Evolutionary conservation across 352 stramenopile species (phyloP).

Genomic region (Phytophthora agathidicida): DNA sequence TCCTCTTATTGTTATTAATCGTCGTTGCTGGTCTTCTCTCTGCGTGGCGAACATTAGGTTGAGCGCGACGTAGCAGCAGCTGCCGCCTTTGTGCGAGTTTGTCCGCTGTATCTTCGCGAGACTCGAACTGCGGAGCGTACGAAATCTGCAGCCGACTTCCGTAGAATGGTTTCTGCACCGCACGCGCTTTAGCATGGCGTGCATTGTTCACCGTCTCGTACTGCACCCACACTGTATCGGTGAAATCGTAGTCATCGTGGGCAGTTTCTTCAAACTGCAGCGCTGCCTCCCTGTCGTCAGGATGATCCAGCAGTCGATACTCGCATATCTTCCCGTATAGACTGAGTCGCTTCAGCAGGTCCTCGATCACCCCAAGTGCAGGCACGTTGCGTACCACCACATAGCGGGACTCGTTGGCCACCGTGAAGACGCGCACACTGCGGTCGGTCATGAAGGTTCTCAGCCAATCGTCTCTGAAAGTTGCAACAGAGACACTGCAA

Average conservation of each 20-base stretch:
- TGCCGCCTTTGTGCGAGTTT: constrained; percentile 71
- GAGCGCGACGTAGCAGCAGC: constrained; percentile 47
- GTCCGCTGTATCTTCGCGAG: constrained; percentile 54
- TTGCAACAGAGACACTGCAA: constrained; percentile 19
- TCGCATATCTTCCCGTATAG: constrained; percentile 59
- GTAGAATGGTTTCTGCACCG: constrained; percentile 68
- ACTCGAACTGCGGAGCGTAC: constrained; percentile 73
- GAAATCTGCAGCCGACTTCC: constrained; percentile 63
- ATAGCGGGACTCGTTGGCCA: constrained; percentile 65
- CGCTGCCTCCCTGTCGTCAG: constrained; percentile 43
- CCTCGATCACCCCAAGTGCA: constrained; percentile 57
- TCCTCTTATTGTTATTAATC: constrained; percentile 1
- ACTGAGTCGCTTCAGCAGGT: constrained; percentile 59
- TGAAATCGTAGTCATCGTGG: constrained; percentile 47
- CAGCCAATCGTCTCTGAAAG: constrained; percentile 30
- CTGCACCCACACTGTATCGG: constrained; percentile 69
- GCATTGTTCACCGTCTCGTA: constrained; percentile 83
- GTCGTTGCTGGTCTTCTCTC: neutral
- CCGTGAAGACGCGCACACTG: constrained; percentile 60
- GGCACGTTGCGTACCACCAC: constrained; percentile 70
- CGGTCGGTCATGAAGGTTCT: constrained; percentile 17
- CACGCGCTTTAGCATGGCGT: constrained; percentile 65
- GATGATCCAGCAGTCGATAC: constrained; percentile 57
- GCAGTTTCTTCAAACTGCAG: constrained; percentile 15
- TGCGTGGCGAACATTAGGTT: neutral